Percentiles rank a stretch among this genome's conserved stretches.
Conservation (phyloP, 176 grass and related monocot species). For the Oryza punctata region DNA sequence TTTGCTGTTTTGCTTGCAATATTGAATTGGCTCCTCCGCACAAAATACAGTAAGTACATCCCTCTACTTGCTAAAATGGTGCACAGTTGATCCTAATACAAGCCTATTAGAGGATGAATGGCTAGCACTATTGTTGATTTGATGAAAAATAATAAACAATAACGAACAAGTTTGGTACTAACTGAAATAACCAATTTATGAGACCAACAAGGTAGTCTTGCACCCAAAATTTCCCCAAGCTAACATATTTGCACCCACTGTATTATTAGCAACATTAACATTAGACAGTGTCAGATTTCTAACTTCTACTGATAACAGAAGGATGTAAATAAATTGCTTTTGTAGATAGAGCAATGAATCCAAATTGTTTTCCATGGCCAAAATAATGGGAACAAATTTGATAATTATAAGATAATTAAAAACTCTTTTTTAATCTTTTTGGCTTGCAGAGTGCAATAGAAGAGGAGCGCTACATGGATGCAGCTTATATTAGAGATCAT, state of each 20-base stretch:
- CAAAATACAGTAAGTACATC: neutral
- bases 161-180: conserved; percentile 25
- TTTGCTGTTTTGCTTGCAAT: neutral
- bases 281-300: conserved; percentile 5
- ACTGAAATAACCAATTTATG: conserved; percentile 36
- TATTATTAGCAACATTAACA: conserved; percentile 7
- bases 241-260: conserved; percentile 1
- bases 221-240: neutral
- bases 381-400: neutral
- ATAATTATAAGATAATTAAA: conserved; percentile 32
- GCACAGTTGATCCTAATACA: neutral
- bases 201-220: neutral
- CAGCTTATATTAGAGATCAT: conserved; percentile 81
- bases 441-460: conserved; percentile 70
- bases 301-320: neutral
- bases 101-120: conserved; percentile 3
- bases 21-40: neutral
- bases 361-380: conserved; percentile 8
- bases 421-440: conserved; percentile 33
- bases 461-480: conserved; percentile 79
- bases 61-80: no score
- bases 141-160: conserved; percentile 12
- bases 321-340: neutral
- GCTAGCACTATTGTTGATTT: conserved; percentile 14
- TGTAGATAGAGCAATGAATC: neutral